These are phyloP conservation scores for Biscutella laevigata DNA, from an alignment of 441 rosid species.

Conservation along the genomic window DNA sequence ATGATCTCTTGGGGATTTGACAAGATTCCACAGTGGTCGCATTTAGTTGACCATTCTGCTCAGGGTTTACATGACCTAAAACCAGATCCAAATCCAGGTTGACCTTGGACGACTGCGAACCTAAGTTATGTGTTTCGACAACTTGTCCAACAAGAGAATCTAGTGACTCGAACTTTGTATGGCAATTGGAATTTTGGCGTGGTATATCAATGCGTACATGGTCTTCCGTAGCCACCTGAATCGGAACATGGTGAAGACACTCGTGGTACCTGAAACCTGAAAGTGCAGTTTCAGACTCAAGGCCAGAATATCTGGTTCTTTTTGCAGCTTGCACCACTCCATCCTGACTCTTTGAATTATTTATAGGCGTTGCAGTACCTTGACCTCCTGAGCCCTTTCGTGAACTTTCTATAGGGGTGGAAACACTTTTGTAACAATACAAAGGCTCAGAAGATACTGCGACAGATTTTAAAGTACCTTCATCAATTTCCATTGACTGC, in stretches of 20 bases:
- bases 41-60: slow-evolving; percentile 17
- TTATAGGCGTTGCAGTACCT: slow-evolving; percentile 21
- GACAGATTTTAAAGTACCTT: slow-evolving; percentile 27
- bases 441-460: slow-evolving; percentile 30
- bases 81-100: slow-evolving; percentile 28
- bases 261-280: slow-evolving; percentile 34
- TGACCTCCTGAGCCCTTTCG: slow-evolving; percentile 25
- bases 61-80: slow-evolving; percentile 26
- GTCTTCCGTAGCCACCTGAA: slow-evolving; percentile 28
- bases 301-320: slow-evolving; percentile 17
- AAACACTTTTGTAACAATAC: slow-evolving; percentile 27
- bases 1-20: slow-evolving; percentile 40
- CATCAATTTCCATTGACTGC: slow-evolving; percentile 22
- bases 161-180: slow-evolving; percentile 19
- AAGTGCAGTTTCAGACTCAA: slow-evolving; percentile 24
- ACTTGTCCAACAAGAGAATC: slow-evolving; percentile 28
- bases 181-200: slow-evolving; percentile 26
- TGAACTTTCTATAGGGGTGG: slow-evolving; percentile 27
- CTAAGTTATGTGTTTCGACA: slow-evolving; percentile 27
- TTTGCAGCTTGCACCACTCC: slow-evolving; percentile 30
- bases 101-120: slow-evolving; percentile 31
- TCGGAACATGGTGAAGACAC: slow-evolving; percentile 32
- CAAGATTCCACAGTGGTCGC: slow-evolving; percentile 18
- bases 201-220: slow-evolving; percentile 25
- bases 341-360: slow-evolving; percentile 21